Base-by-base conservation (phyloP, 2,329 filamentous ascomycete species). In the Hypoxylon rubiginosum region DNA sequence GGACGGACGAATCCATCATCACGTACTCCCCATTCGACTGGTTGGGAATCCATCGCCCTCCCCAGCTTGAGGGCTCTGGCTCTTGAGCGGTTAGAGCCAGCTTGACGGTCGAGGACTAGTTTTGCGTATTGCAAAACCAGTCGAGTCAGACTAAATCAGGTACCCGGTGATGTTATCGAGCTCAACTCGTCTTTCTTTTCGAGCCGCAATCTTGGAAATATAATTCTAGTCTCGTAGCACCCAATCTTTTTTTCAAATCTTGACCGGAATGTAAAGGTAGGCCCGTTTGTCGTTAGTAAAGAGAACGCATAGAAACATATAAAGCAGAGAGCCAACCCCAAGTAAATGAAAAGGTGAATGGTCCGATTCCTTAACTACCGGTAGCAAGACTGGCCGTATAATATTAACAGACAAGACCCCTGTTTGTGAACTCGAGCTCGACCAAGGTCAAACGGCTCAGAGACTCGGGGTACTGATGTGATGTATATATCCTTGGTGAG, bases 1-100 rank as follows among this genome's bases (percentile, higher is more conserved):
- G 79, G 24, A 77, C 74, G 17, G 80, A 78, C 26, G 79, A 72
- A 51, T 84, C 83, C 80, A 87, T 83, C 75, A 85, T 81, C 64
- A 74, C 67, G 71, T 85, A 87, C 39, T 84, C 83, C 24, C 73
- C 41, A 50, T 67, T 70, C 7, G 73, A 69, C 48, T 86, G 81
- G 45, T 86, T 85, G 64, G 83, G 77, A 69, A 82, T 78, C 84
- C 85, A 88, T 71, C 85, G 85, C 39, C 39, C 39, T 72, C 81
- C 83, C 88, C 87, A 90, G 78, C 78, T 80, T 57, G 82, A 79
- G 69, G 80, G 73, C 50, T 79, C 79, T 64, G 82, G 77, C 59
- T 82, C 75, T 73, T 84, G 81, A 74, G 81, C 78, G 61, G 82
- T 80, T 72, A 86, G 80, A 71, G 83, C 83, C 84, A 88, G 80